Conservation (phyloP, 805 yeast species). For the Pichia rugopelliculosa region DNA sequence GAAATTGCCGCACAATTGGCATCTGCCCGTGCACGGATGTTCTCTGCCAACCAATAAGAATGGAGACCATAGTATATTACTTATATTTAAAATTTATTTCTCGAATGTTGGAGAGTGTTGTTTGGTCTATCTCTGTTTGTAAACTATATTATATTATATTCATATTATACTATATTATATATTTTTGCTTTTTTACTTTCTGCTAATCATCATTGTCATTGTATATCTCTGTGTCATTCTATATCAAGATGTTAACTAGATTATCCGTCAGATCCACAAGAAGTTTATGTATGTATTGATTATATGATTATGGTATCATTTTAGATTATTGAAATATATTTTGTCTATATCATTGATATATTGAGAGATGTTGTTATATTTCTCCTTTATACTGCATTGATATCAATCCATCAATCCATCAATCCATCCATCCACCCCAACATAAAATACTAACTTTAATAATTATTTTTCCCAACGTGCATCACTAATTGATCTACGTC, state of each 20-base stretch:
- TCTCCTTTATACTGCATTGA: too few relatives aligned
- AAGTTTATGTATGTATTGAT: constrained; percentile 23
- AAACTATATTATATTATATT: too few relatives aligned
- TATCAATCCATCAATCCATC: too few relatives aligned
- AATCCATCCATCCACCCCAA: too few relatives aligned
- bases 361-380: too few relatives aligned
- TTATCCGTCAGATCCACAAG: constrained; percentile 24
- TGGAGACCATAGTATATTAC: background rate
- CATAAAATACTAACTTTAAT: constrained; percentile 13
- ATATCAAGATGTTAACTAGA: constrained; percentile 26
- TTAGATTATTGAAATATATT: too few relatives aligned
- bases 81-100: background rate
- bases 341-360: too few relatives aligned
- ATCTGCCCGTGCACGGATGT: background rate
- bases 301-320: too few relatives aligned
- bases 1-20: background rate
- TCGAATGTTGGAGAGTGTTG: background rate
- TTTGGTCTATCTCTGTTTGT: background rate
- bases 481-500: too few relatives aligned
- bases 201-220: background rate
- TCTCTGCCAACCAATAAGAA: background rate
- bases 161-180: too few relatives aligned
- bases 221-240: background rate
- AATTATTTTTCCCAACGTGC: too few relatives aligned
- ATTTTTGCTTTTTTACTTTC: background rate